phyloP scores from a whole-genome alignment of 2,329 filamentous ascomycete genomes.

The Lachnellula suecica region DNA sequence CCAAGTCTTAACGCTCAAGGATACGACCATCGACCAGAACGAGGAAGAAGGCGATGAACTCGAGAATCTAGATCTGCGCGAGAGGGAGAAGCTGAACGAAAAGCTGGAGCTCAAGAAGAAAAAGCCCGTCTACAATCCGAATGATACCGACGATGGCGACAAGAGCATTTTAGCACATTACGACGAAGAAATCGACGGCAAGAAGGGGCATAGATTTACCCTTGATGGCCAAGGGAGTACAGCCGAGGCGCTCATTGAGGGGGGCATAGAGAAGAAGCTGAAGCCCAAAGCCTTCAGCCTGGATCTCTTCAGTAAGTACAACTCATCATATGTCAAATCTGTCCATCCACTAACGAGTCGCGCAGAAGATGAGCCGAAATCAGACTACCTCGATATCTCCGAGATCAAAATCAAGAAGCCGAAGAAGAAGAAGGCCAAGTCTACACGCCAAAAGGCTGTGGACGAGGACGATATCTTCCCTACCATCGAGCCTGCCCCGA shows the following conservation, averaged over 20 bases:
- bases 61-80: conserved; percentile 71
- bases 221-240: conserved; percentile 75
- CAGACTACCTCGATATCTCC: conserved; percentile 85
- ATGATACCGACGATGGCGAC: conserved; percentile 65
- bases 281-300: conserved; percentile 74
- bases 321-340: not conserved
- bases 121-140: conserved; percentile 84
- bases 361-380: conserved; percentile 64
- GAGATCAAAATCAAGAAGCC: conserved; percentile 93
- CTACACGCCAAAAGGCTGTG: conserved; percentile 67
- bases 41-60: conserved; percentile 90
- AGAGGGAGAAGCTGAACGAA: conserved; percentile 71
- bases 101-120: conserved; percentile 87
- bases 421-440: conserved; percentile 86
- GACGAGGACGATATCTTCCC: conserved; percentile 61
- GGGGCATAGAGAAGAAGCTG: conserved; percentile 52
- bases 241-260: conserved; percentile 56
- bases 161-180: conserved; percentile 81
- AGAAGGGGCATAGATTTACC: conserved; percentile 85
- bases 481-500: conserved; percentile 33
- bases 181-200: conserved; percentile 90
- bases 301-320: conserved; percentile 60
- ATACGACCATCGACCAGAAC: conserved; percentile 79
- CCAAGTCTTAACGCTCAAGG: conserved; percentile 92
- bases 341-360: conserved; percentile 35